Percentiles rank a stretch among this genome's conserved stretches.
phyloP scores from a whole-genome alignment of 2,329 filamentous ascomycete genomes.

The Penicillium sp. region DNA sequence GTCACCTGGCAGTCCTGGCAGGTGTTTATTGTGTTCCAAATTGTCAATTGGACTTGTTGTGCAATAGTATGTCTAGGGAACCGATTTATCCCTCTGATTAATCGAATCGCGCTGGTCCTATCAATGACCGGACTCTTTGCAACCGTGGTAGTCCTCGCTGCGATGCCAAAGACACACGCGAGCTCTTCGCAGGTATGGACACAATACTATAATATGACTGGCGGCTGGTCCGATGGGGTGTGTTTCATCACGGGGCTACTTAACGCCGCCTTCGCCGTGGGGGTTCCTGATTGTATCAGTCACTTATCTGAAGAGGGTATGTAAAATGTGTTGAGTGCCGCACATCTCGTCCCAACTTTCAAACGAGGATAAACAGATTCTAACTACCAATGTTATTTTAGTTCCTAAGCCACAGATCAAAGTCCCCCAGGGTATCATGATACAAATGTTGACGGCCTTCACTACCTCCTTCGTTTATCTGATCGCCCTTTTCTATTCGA shows the following conservation, averaged over 20 bases:
- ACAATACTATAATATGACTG: slow-evolving; percentile 31
- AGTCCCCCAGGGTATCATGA: no score
- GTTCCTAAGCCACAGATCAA: no score
- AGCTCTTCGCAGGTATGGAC: slow-evolving; percentile 30
- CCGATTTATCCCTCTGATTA: slow-evolving; percentile 49
- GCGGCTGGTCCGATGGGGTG: slow-evolving; percentile 34
- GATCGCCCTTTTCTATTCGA: no score
- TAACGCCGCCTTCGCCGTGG: slow-evolving; percentile 66
- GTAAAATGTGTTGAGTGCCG: neutral
- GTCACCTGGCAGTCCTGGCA: slow-evolving; percentile 32
- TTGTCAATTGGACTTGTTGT: slow-evolving; percentile 54
- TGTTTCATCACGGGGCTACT: slow-evolving; percentile 60
- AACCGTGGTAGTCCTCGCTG: slow-evolving; percentile 49
- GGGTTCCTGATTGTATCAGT: slow-evolving; percentile 62
- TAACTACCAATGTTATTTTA: no score
- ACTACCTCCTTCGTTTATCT: no score
- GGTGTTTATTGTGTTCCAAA: slow-evolving; percentile 40
- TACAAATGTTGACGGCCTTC: no score
- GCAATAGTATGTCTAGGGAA: slow-evolving; percentile 56
- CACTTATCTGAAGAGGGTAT: slow-evolving; percentile 61
- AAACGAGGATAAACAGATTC: neutral
- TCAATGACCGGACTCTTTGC: slow-evolving; percentile 50
- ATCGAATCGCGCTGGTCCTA: slow-evolving; percentile 55
- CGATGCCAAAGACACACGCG: slow-evolving; percentile 48
- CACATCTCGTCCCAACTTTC: neutral